Base-by-base conservation (phyloP, 805 yeast genomes). In the Saturnispora sekii region DNA sequence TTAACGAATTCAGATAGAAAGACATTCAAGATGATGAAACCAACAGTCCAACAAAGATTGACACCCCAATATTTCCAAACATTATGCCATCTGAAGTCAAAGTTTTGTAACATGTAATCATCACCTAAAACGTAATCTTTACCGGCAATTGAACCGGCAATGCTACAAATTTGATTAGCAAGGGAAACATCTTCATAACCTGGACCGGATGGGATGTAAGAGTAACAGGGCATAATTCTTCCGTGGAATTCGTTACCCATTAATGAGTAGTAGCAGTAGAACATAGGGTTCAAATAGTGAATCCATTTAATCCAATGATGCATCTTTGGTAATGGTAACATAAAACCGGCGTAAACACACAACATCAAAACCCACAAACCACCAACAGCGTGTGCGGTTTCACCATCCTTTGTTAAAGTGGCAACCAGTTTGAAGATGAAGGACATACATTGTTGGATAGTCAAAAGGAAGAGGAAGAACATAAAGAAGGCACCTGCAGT, bases 281-380 rank as follows among this genome's bases (percentile, higher is more conserved):
- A 63, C 53, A 73, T 57, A 10, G 77, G 77, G 52, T 73, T 67
- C 43, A 73, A 44, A 54, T 65, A 73, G 52, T 70, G 69, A 51
- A 71, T 64, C 77, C 77, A 73, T 60, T 76, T 72, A 48, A 74
- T 70, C 81, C 81, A 77, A 44, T 76, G 80, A 58, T 74, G 77
- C 74, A 72, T 69, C 40, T 48, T 48, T 41, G 62, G 62, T 44
- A 64, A 53, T 57, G 55, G 70, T 50, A 64, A 61, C 51, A 63
- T 73, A 56, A 69, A 76, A 63, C 74, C 73, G 44, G 81, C 70
- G 61, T 70, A 79, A 51, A 76, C 71, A 61, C 77, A 71, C 65
- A 77, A 68, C 56, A 76, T 74, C 55, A 77, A 60, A 55, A 77
- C 73, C 58, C 73, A 65, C 49, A 70, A 54, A 55, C 79, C 78